Evolutionary conservation across 1,284 basidiomycete species (phyloP).

Genomic region (Tilletia caries): DNA sequence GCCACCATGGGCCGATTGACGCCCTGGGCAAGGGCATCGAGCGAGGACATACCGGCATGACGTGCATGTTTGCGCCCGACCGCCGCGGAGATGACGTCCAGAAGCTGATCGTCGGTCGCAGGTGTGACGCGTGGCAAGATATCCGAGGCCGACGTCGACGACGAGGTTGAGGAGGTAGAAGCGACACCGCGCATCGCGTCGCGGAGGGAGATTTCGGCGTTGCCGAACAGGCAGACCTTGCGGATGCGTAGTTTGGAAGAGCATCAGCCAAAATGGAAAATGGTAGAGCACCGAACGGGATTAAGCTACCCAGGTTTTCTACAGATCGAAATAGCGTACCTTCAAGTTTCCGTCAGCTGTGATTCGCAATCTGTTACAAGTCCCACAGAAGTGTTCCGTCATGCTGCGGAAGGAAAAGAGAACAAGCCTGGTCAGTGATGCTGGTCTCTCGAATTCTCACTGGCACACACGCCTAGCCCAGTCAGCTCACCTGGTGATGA

Average conservation of each 20-base stretch:
- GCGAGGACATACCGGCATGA: constrained; percentile 60
- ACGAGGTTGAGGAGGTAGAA: constrained; percentile 16
- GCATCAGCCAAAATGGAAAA: not conserved
- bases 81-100: constrained; percentile 66
- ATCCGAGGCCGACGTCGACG: not conserved
- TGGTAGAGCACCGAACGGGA: no score
- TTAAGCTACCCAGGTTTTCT: no score
- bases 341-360: constrained; percentile 87
- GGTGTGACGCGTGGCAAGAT: constrained; percentile 5
- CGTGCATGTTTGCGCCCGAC: constrained; percentile 74
- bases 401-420: constrained; percentile 25
- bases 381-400: constrained; percentile 82
- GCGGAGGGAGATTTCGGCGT: constrained; percentile 75
- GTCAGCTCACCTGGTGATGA: constrained; percentile 63
- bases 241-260: not conserved
- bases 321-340: constrained; percentile 54
- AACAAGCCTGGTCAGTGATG: not conserved
- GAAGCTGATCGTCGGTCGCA: constrained; percentile 63
- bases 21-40: constrained; percentile 35
- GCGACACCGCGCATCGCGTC: constrained; percentile 64
- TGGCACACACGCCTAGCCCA: no score
- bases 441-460: no score
- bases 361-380: constrained; percentile 76
- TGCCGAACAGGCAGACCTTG: constrained; percentile 71
- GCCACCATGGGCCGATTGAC: constrained; percentile 68